Percentiles rank a stretch among this genome's conserved stretches.
phyloP scores from a whole-genome alignment of 2,329 filamentous ascomycete genomes.

The Trichoderma sp. region DNA sequence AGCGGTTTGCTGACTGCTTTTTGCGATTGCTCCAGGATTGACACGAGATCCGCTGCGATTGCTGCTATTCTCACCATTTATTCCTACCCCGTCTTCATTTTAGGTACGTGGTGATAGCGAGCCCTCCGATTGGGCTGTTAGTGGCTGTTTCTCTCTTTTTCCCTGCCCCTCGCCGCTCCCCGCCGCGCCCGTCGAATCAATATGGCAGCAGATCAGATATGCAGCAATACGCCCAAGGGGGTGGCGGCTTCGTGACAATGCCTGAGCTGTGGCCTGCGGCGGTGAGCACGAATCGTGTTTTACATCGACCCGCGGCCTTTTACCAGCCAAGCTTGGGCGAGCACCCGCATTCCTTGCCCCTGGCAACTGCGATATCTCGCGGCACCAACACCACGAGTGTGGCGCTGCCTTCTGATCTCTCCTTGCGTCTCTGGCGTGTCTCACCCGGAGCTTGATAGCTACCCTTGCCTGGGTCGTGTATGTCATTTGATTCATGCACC shows the following conservation, averaged over 20 bases:
- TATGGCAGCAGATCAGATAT: not conserved
- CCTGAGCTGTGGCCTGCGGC: conserved; percentile 21
- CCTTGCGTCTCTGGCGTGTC: conserved; percentile 23
- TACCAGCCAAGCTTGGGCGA: not conserved
- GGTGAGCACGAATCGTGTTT: conserved; percentile 25
- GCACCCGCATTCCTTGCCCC: conserved; percentile 20
- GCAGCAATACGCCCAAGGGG: not conserved
- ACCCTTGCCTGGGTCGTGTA: not conserved
- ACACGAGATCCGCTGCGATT: conserved; percentile 7
- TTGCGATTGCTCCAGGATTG: not conserved
- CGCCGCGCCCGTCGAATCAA: conserved; percentile 24
- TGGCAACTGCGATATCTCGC: conserved; percentile 16
- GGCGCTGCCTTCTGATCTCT: conserved; percentile 26
- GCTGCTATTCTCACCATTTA: not conserved
- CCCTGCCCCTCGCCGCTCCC: conserved; percentile 10
- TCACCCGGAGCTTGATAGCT: conserved; percentile 13
- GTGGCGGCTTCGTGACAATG: conserved; percentile 17
- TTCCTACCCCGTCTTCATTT: not conserved
- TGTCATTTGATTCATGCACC: conserved; percentile 25
- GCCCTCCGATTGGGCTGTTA: conserved; percentile 18
- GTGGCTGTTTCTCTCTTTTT: not conserved
- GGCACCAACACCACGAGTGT: conserved; percentile 27
- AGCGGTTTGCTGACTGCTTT: conserved; percentile 20
- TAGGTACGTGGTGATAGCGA: conserved; percentile 24
- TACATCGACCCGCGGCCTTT: not conserved